Conservation (phyloP, 2,329 filamentous ascomycete species). For the Xylariaceae sp. region DNA sequence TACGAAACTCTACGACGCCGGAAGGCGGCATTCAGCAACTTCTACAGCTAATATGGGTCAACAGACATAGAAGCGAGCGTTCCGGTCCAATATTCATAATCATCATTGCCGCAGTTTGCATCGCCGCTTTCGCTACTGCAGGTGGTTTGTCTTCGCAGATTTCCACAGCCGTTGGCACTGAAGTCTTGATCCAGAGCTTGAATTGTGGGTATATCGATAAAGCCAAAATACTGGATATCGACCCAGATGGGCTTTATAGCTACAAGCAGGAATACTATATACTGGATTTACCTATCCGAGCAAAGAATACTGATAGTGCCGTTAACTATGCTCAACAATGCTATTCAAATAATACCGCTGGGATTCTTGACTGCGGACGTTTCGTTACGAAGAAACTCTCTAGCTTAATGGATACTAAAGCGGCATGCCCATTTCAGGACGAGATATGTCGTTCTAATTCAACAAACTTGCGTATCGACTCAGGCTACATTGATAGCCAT, state of each 20-base stretch:
- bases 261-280: not conserved
- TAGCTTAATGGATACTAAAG: not conserved
- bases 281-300: not conserved
- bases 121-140: constrained; percentile 7
- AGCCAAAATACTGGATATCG: too few relatives aligned
- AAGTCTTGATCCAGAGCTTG: constrained; percentile 6
- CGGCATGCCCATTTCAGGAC: constrained; percentile 14
- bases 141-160: constrained; percentile 21
- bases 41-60: not conserved
- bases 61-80: not conserved
- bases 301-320: constrained; percentile 5
- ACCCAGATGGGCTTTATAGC: not conserved
- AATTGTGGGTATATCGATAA: constrained; percentile 10
- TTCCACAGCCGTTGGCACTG: constrained; percentile 11
- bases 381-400: not conserved
- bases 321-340: constrained; percentile 24
- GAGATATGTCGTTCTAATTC: constrained; percentile 8
- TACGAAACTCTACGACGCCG: not conserved
- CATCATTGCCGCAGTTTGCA: not conserved
- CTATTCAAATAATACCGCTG: not conserved
- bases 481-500: constrained; percentile 19
- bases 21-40: not conserved
- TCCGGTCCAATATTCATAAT: not conserved
- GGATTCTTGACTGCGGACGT: constrained; percentile 1
- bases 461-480: constrained; percentile 18